Evolutionary conservation across 2,329 filamentous ascomycete species (phyloP), one percentile per base, ranked within the genome.

Genomic region (Aspergillus sp.): DNA sequence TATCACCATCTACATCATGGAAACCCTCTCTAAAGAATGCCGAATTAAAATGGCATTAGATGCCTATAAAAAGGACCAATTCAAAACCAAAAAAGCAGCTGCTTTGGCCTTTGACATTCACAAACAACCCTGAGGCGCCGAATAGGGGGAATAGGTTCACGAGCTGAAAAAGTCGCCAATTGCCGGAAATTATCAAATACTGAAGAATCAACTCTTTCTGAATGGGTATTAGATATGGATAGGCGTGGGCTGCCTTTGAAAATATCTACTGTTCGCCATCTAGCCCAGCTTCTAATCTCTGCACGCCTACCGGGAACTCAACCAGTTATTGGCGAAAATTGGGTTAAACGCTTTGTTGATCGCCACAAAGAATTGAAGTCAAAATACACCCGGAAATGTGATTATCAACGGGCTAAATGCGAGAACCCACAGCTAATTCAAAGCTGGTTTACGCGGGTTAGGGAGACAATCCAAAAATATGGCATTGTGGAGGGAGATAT

Each of bases 351-450:
- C 17, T 19, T 19, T 19, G 17, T 19, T 19, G 17, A 19, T 19
- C 17, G 17, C 30, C 30, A 33, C 7, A 7, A 33, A 33, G 30
- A 33, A 33, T n/a, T 5, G 9, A 10, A 10, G 9, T 33, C 30
- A 10, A 33, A 33, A 33, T 33, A 33, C 30, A 33, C 9, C 4
- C 5, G 30, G 13, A 32, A 32, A 32, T 32, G 6, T 33, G 30
- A 33, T 7, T 33, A 33, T 33, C 30, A 33, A 4, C 6, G 30
- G 9, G 30, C 30, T 7, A 50, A 46, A 44, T 27, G 43, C n/a
- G 27, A 45, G 12, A 12, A 50, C 38, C 41, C 5, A 45, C 35
- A 47, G 25, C 13, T 45, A 33, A 33, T 50, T 38, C n/a, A 15
- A 10, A 5, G n/a, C 4, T 46, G 23, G 44, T 46, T 39, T 41